These are phyloP conservation scores for Botrytis paeoniae DNA, from an alignment of 2,329 filamentous ascomycete species.

Conservation along the genomic window DNA sequence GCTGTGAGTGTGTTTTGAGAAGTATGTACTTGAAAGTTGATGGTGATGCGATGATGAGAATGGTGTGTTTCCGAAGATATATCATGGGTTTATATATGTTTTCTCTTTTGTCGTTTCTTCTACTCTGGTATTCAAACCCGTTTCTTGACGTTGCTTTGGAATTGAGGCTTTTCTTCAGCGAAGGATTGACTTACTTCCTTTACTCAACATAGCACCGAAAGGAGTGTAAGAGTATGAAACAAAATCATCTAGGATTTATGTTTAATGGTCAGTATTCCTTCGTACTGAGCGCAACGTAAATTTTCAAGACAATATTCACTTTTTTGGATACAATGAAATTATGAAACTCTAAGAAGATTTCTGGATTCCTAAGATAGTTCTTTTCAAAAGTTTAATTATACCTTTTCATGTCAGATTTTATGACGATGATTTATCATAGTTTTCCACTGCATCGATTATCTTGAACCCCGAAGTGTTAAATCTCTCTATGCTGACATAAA, in stretches of 20 bases:
- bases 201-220: background rate
- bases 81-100: background rate
- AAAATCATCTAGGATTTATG: background rate
- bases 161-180: background rate
- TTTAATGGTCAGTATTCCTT: background rate
- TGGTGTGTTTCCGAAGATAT: background rate
- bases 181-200: background rate
- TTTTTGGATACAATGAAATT: no score
- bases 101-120: background rate
- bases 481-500: background rate
- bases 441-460: background rate
- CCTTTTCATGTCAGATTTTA: background rate
- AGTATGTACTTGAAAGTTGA: slow-evolving; percentile 7
- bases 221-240: background rate
- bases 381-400: background rate
- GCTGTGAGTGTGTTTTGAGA: background rate
- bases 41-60: background rate
- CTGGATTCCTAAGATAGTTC: background rate
- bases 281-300: background rate
- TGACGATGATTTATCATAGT: background rate
- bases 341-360: background rate
- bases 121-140: background rate
- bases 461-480: background rate
- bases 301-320: background rate
- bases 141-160: background rate